These are phyloP conservation scores for Gaeumannomyces tritici DNA, from an alignment of 2,329 filamentous ascomycete species.

Conservation along the genomic window DNA sequence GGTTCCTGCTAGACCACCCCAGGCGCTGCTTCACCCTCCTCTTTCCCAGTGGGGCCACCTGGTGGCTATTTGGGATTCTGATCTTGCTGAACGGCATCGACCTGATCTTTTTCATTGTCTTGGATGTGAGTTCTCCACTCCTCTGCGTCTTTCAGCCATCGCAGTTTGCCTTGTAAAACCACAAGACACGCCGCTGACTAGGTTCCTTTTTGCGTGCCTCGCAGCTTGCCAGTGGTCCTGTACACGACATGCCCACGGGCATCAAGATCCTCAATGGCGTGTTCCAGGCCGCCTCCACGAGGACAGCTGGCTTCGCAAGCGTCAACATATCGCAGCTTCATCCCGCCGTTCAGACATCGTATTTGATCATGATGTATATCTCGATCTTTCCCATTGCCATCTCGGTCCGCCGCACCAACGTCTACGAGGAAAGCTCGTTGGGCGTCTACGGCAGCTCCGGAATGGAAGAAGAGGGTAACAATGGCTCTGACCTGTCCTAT, in stretches of 20 bases:
- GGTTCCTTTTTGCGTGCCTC: conserved; percentile 14
- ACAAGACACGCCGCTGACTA: conserved; percentile 7
- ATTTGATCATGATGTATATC: conserved; percentile 99
- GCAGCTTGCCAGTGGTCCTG: conserved; percentile 60
- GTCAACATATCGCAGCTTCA: conserved; percentile 72
- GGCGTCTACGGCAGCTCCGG: conserved; percentile 57
- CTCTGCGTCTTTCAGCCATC: not conserved
- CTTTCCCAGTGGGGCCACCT: conserved; percentile 82
- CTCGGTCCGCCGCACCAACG: conserved; percentile 85
- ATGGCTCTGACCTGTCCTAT: conserved; percentile 62
- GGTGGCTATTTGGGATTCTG: conserved; percentile 90
- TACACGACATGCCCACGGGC: conserved; percentile 60
- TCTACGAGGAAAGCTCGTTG: conserved; percentile 85
- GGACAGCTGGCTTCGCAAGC: conserved; percentile 83
- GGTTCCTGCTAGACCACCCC: conserved; percentile 87
- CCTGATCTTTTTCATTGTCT: conserved; percentile 80
- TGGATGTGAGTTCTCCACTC: conserved; percentile 56
- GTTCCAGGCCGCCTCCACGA: conserved; percentile 82
- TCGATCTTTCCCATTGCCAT: conserved; percentile 96
- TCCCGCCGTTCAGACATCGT: conserved; percentile 85
- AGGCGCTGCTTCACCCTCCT: conserved; percentile 92
- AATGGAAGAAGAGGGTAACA: conserved; percentile 31
- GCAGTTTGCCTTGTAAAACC: not conserved
- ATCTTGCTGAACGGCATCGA: conserved; percentile 76
- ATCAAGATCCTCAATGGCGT: conserved; percentile 75